Evolutionary conservation across 257 asterid genomes (phyloP).

Genomic region (Nicotiana tomentosiformis): DNA sequence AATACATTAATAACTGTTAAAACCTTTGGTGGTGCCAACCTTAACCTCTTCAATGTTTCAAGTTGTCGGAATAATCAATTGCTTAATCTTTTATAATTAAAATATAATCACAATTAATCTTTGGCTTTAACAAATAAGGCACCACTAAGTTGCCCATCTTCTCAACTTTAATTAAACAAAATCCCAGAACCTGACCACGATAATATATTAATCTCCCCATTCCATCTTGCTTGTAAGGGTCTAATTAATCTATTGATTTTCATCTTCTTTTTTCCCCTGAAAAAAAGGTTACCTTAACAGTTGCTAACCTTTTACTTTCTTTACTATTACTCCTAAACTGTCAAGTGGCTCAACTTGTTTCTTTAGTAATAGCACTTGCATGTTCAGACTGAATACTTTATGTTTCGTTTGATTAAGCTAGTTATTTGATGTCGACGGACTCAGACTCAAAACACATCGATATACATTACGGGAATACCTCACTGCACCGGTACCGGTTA

Average conservation of each 20-base stretch:
- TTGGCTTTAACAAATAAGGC: background rate
- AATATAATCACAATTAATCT: background rate
- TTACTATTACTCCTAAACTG: conserved; percentile 5
- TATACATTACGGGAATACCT: too few relatives aligned
- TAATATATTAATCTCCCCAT: background rate
- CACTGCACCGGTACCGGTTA: too few relatives aligned
- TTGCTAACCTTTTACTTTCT: conserved; percentile 2
- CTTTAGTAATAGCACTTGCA: conserved; percentile 8
- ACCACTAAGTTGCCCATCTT: background rate
- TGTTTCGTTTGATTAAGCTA: background rate
- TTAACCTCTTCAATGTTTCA: background rate
- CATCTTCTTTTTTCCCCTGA: background rate
- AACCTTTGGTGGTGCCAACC: background rate
- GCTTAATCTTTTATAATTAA: background rate
- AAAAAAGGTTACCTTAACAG: background rate
- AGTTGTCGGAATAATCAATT: background rate
- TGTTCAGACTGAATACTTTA: background rate
- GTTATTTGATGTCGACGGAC: too few relatives aligned
- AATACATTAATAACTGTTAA: background rate
- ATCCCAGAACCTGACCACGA: conserved; percentile 1
- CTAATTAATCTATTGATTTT: background rate
- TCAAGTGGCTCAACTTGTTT: conserved; percentile 22
- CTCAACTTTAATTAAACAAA: background rate
- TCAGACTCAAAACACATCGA: background rate
- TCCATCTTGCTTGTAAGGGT: conserved; percentile 1